A percentile compares a stretch with the other conserved stretches of the same genome.
These are phyloP conservation scores for Cytidiella melzeri DNA, from an alignment of 768 basidiomycete species.

Conservation along the genomic window DNA sequence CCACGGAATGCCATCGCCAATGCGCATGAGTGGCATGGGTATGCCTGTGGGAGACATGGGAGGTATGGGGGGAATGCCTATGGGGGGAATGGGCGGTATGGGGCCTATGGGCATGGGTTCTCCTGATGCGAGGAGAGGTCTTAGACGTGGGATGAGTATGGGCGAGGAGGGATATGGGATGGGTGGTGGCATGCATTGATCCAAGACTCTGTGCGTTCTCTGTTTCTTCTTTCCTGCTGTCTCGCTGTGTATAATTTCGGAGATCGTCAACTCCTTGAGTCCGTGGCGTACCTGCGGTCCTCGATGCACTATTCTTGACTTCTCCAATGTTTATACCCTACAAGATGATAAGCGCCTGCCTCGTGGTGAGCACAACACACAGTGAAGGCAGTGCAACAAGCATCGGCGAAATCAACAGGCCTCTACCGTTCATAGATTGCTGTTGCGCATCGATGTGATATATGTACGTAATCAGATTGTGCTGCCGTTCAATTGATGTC, in stretches of 20 bases:
- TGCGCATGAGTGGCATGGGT: slow-evolving; percentile 29
- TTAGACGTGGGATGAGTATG: slow-evolving; percentile 21
- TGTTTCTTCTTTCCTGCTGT: not conserved
- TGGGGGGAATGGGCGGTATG: slow-evolving; percentile 12
- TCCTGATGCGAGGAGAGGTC: slow-evolving; percentile 18
- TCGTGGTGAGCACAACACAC: no score
- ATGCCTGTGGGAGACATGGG: slow-evolving; percentile 16
- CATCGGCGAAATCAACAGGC: no score
- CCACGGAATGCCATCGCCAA: slow-evolving; percentile 17
- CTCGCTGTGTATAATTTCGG: not conserved
- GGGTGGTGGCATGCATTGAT: slow-evolving; percentile 14
- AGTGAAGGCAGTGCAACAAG: no score
- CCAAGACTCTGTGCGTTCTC: slow-evolving; percentile 3
- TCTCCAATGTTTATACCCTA: no score
- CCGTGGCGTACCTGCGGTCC: no score
- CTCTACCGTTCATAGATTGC: no score
- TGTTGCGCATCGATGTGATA: no score
- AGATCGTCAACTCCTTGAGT: no score
- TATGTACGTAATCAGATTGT: no score
- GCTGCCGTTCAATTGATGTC: no score
- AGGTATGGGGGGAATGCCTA: slow-evolving; percentile 11
- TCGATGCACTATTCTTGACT: no score
- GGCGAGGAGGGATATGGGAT: slow-evolving; percentile 21
- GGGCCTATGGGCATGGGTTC: slow-evolving; percentile 16
- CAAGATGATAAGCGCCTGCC: no score